phyloP scores from a whole-genome alignment of 768 basidiomycete genomes.

The Lactarius evosmus region DNA sequence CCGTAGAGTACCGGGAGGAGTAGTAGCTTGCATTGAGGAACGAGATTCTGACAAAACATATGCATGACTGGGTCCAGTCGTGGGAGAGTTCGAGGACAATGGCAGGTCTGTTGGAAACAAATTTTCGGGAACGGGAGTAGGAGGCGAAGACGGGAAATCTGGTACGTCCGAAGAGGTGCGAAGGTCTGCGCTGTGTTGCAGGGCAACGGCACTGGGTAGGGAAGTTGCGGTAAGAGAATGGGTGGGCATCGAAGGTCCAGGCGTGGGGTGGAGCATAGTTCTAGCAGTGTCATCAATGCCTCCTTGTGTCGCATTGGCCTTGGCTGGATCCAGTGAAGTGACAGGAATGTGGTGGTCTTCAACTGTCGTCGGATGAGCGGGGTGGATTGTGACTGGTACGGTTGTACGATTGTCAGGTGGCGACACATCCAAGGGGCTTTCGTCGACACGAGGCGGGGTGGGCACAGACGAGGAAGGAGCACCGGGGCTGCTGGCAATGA shows the following conservation, averaged over 20 bases:
- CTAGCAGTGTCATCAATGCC: not conserved
- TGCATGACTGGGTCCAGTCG: no score
- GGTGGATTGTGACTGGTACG: not conserved
- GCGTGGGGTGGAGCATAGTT: not conserved
- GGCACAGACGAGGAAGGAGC: not conserved
- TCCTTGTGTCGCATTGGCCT: not conserved
- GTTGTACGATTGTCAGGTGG: not conserved
- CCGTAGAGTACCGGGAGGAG: no score
- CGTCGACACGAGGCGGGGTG: not conserved
- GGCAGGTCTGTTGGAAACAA: no score
- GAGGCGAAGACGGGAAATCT: no score
- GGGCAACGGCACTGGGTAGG: not conserved
- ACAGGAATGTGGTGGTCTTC: not conserved
- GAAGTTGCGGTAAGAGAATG: not conserved
- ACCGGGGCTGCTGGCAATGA: not conserved
- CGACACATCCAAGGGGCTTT: not conserved
- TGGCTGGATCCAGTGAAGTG: not conserved
- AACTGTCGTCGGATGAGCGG: not conserved
- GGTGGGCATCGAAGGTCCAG: not conserved
- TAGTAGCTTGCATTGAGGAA: no score
- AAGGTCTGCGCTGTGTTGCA: not conserved
- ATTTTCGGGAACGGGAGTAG: no score
- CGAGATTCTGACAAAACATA: no score
- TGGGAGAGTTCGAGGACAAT: no score
- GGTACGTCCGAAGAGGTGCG: no score